A percentile compares a stretch with the other conserved stretches of the same genome.
Evolutionary conservation across 2,329 filamentous ascomycete genomes (phyloP).

Genomic region (Aspergillus spinulosporus): DNA sequence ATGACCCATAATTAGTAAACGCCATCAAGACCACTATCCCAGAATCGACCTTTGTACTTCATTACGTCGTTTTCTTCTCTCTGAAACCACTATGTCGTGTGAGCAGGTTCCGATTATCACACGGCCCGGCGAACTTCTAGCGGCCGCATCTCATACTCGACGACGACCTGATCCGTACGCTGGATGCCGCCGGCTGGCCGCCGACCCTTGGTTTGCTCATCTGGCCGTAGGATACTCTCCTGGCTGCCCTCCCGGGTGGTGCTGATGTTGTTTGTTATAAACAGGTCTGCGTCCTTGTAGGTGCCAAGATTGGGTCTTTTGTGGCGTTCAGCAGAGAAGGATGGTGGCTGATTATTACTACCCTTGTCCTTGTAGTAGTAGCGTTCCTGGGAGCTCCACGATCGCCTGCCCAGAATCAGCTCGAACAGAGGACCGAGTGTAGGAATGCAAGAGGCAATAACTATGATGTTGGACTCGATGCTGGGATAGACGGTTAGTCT

Average conservation of each 20-base stretch:
- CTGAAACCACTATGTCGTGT: too few relatives aligned
- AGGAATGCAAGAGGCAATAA: conserved; percentile 40
- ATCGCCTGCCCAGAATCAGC: conserved; percentile 23
- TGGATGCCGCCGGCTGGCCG: conserved; percentile 19
- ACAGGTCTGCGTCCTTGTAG: too few relatives aligned
- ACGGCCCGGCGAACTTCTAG: too few relatives aligned
- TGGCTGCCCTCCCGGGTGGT: conserved; percentile 19
- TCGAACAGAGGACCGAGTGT: conserved; percentile 37
- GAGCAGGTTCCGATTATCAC: too few relatives aligned
- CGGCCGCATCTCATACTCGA: conserved; percentile 22
- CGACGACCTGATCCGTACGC: conserved; percentile 23
- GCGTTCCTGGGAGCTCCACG: conserved; percentile 19
- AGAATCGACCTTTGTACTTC: too few relatives aligned
- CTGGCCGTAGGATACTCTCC: conserved; percentile 22
- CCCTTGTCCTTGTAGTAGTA: conserved; percentile 19
- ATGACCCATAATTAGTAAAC: too few relatives aligned
- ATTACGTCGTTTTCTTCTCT: too few relatives aligned
- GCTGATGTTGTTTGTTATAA: background rate
- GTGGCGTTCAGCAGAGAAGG: background rate
- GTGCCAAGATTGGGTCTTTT: background rate
- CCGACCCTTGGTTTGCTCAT: background rate
- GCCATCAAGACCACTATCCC: too few relatives aligned
- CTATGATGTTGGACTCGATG: conserved; percentile 36
- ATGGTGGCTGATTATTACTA: background rate
- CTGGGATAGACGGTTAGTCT: conserved; percentile 23